These are phyloP conservation scores for Lophiotrema nucula DNA, from an alignment of 495 filamentous ascomycete genomes.

Conservation along the genomic window DNA sequence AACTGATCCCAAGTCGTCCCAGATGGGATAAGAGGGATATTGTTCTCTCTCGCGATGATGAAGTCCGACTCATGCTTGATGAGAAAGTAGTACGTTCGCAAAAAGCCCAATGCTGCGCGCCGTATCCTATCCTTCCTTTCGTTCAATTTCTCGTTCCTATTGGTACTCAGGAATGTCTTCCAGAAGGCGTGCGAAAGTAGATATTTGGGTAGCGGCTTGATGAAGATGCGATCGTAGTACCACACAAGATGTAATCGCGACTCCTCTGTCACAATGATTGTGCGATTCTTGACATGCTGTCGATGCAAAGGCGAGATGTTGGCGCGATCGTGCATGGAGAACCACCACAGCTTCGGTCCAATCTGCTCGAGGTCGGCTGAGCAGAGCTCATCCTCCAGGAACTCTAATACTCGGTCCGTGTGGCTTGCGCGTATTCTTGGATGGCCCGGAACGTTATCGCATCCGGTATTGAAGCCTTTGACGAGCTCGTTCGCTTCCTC, in stretches of 20 bases:
- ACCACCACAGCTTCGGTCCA: conserved; percentile 15
- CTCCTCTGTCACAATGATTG: conserved; percentile 26
- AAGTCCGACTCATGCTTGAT: conserved; percentile 29
- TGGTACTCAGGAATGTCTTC: conserved; percentile 3
- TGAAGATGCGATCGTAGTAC: conserved; percentile 25
- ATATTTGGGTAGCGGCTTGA: conserved; percentile 30
- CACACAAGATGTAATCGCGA: conserved; percentile 26
- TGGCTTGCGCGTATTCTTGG: neutral
- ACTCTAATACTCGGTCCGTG: too few relatives aligned
- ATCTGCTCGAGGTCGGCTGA: conserved; percentile 11
- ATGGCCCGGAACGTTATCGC: too few relatives aligned
- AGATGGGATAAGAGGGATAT: conserved; percentile 19
- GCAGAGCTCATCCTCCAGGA: conserved; percentile 15
- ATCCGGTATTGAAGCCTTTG: too few relatives aligned
- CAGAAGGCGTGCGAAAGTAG: conserved; percentile 20
- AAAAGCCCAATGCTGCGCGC: conserved; percentile 18
- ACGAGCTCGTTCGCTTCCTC: too few relatives aligned
- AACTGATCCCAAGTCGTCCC: conserved; percentile 17
- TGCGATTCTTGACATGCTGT: conserved; percentile 22
- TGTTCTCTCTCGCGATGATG: conserved; percentile 19
- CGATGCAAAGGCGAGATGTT: conserved; percentile 25
- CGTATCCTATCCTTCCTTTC: neutral
- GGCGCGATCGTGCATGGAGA: conserved; percentile 1
- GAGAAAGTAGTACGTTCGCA: conserved; percentile 21
- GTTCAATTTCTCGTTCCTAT: neutral